Percentiles rank a stretch among this genome's conserved stretches.
Evolutionary conservation across 1,284 basidiomycete genomes (phyloP).

Genomic region (Trichosporon inkin): DNA sequence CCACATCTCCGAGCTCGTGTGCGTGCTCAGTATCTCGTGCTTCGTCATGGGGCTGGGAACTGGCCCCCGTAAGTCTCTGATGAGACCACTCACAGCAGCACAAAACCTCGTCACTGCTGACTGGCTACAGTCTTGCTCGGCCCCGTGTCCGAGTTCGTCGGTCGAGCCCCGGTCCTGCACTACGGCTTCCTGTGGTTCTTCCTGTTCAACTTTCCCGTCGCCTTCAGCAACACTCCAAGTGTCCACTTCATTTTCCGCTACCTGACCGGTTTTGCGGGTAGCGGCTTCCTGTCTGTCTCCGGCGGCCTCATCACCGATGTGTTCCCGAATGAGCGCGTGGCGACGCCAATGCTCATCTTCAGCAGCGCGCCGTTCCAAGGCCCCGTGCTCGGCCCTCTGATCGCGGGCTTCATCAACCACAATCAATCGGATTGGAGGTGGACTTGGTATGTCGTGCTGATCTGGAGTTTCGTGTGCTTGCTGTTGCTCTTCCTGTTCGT

Average conservation of each 20-base stretch:
- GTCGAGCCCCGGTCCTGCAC: constrained; percentile 49
- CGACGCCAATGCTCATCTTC: constrained; percentile 73
- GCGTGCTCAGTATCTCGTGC: constrained; percentile 67
- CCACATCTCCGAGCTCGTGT: constrained; percentile 61
- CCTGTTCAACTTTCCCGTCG: constrained; percentile 61
- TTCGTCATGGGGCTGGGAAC: constrained; percentile 58
- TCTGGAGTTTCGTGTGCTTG: constrained; percentile 53
- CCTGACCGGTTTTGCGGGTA: constrained; percentile 61
- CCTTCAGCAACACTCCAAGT: constrained; percentile 54
- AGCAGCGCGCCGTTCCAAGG: constrained; percentile 68
- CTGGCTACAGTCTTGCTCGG: constrained; percentile 56
- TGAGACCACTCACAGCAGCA: not conserved
- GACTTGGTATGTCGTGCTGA: constrained; percentile 67
- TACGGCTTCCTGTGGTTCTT: constrained; percentile 36
- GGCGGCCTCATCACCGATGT: constrained; percentile 75
- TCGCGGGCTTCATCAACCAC: constrained; percentile 56
- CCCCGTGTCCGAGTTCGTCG: constrained; percentile 59
- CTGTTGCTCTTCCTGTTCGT: constrained; percentile 54
- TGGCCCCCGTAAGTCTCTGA: constrained; percentile 49
- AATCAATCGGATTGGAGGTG: constrained; percentile 65
- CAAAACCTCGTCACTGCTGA: not conserved
- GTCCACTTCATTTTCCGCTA: constrained; percentile 67
- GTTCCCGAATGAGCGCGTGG: constrained; percentile 62
- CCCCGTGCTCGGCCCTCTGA: constrained; percentile 59
- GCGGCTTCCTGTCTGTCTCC: constrained; percentile 72